These are phyloP conservation scores for Plasmodium cynomolgi DNA, from an alignment of 169 alveolate species.

Conservation along the genomic window DNA sequence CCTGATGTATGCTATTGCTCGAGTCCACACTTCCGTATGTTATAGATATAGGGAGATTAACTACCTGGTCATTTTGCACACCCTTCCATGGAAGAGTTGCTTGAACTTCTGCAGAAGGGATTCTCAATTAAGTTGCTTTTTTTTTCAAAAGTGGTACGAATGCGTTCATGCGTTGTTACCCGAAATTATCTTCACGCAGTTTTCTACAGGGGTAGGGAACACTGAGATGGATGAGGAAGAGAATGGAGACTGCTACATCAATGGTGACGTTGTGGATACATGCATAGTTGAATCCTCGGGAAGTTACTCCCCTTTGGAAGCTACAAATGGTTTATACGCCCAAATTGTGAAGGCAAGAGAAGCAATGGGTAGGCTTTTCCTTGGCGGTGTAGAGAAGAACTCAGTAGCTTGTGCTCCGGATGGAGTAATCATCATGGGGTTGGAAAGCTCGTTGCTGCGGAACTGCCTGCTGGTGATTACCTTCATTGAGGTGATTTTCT, in stretches of 20 bases:
- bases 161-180: constrained; percentile 57
- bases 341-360: constrained; percentile 20
- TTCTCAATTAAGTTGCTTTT: constrained; percentile 35
- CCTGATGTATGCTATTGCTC: constrained; percentile 24
- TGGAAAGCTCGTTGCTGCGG: constrained; percentile 2
- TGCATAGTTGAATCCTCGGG: background rate
- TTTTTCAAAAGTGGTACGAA: constrained; percentile 71
- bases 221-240: background rate
- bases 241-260: background rate
- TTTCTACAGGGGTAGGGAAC: background rate
- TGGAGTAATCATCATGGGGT: background rate
- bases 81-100: constrained; percentile 35
- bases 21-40: constrained; percentile 18
- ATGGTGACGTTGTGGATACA: background rate
- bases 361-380: constrained; percentile 6
- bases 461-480: constrained; percentile 15
- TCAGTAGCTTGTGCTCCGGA: background rate
- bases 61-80: constrained; percentile 34
- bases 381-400: background rate
- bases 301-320: background rate
- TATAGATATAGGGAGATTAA: constrained; percentile 63
- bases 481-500: constrained; percentile 17
- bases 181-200: constrained; percentile 39
- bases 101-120: constrained; percentile 12
- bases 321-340: background rate